These are phyloP conservation scores for Fusarium coicis DNA, from an alignment of 2,329 filamentous ascomycete species.

Conservation along the genomic window DNA sequence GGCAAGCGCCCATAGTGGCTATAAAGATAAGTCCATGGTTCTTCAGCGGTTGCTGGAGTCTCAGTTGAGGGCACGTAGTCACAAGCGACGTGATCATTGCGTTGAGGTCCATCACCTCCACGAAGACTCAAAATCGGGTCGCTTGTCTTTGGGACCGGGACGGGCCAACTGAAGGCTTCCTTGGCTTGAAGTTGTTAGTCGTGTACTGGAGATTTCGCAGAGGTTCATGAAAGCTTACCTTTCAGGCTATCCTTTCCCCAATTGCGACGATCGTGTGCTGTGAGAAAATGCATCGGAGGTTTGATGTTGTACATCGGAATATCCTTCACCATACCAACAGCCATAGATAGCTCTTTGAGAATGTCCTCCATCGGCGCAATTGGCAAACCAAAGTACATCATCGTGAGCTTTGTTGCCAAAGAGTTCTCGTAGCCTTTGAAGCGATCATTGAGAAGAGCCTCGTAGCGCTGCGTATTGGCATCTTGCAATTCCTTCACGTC, in stretches of 20 bases:
- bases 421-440: constrained; percentile 46
- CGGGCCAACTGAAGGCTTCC: constrained; percentile 7
- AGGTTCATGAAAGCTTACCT: constrained; percentile 18
- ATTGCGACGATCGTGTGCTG: constrained; percentile 45
- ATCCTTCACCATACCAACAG: constrained; percentile 21
- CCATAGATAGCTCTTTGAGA: constrained; percentile 41
- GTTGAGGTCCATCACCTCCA: constrained; percentile 12
- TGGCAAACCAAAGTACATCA: constrained; percentile 60
- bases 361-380: constrained; percentile 50
- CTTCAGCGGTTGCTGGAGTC: background rate
- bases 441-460: constrained; percentile 43
- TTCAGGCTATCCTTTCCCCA: constrained; percentile 43
- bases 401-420: constrained; percentile 55
- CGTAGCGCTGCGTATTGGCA: constrained; percentile 46
- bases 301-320: constrained; percentile 26
- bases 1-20: constrained; percentile 49
- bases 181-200: constrained; percentile 23
- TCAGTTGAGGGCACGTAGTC: constrained; percentile 19
- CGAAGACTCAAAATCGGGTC: constrained; percentile 23
- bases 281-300: constrained; percentile 49
- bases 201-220: fast-evolving
- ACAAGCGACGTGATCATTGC: background rate
- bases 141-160: constrained; percentile 1
- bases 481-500: constrained; percentile 49
- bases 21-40: constrained; percentile 37